Conservation (phyloP, 305 asterid genomes). For the Coffea humblotiana region DNA sequence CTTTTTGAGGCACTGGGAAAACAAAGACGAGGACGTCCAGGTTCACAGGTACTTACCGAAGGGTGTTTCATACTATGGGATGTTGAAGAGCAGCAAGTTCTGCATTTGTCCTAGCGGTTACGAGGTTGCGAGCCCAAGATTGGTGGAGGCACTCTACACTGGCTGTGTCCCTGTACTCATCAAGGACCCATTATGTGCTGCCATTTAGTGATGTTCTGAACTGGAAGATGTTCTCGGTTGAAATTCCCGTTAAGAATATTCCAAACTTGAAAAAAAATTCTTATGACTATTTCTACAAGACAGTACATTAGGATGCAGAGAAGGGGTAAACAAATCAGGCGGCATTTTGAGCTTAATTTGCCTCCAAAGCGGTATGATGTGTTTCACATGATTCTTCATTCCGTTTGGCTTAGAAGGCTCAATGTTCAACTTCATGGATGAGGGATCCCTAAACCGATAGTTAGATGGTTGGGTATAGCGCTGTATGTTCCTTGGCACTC, state of each 20-base stretch:
- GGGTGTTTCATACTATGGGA: conserved; percentile 54
- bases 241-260: conserved; percentile 50
- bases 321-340: conserved; percentile 58
- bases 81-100: conserved; percentile 68
- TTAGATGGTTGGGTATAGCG: no score
- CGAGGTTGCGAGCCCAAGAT: conserved; percentile 85
- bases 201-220: conserved; percentile 78
- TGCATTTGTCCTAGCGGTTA: conserved; percentile 91
- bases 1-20: conserved; percentile 76
- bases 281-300: conserved; percentile 54
- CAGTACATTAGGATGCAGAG: conserved; percentile 74
- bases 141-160: conserved; percentile 78
- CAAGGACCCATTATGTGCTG: conserved; percentile 62
- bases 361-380: conserved; percentile 77
- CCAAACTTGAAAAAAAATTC: conserved; percentile 63
- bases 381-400: conserved; percentile 84
- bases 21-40: conserved; percentile 61
- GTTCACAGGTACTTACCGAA: conserved; percentile 63
- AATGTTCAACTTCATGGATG: conserved; percentile 37
- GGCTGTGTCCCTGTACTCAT: conserved; percentile 85
- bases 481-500: no score
- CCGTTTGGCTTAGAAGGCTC: conserved; percentile 77
- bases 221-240: conserved; percentile 66
- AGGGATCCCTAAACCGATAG: not conserved
- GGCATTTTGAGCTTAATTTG: conserved; percentile 75